These are phyloP conservation scores for Ophioceras dolichostomum DNA, from an alignment of 2,329 filamentous ascomycete species.

Conservation along the genomic window DNA sequence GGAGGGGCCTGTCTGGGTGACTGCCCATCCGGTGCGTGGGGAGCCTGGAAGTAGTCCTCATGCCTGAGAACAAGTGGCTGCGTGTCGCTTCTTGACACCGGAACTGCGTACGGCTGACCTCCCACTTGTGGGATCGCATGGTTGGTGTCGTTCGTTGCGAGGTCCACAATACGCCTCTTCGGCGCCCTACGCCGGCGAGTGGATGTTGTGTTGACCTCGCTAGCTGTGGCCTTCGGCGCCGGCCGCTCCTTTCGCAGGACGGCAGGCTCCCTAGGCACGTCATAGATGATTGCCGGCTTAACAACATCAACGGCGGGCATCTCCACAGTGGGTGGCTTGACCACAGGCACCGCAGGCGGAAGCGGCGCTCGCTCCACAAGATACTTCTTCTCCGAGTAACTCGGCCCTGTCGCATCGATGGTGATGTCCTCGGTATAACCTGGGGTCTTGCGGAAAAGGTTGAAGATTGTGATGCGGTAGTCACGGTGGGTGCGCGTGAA, in stretches of 20 bases:
- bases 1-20: too few relatives aligned
- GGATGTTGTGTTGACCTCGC: conserved; percentile 45
- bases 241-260: conserved; percentile 50
- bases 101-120: conserved; percentile 10
- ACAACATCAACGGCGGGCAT: conserved; percentile 51
- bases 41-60: conserved; percentile 15
- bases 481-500: conserved; percentile 78
- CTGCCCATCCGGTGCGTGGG: conserved; percentile 19
- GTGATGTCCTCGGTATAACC: conserved; percentile 85
- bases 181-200: conserved; percentile 47
- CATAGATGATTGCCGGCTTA: conserved; percentile 51
- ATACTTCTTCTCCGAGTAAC: conserved; percentile 74
- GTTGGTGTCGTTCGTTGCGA: conserved; percentile 39
- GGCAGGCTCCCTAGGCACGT: conserved; percentile 32
- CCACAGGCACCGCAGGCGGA: conserved; percentile 62
- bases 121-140: not conserved
- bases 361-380: conserved; percentile 73
- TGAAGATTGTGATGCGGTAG: conserved; percentile 88
- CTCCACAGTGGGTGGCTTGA: conserved; percentile 56
- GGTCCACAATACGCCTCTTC: conserved; percentile 52
- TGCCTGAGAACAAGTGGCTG: too few relatives aligned
- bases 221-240: conserved; percentile 36
- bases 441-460: conserved; percentile 80
- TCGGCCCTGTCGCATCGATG: conserved; percentile 74
- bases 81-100: conserved; percentile 11